Base-by-base conservation (phyloP, 148 eudicot genomes). In the Fallopia convolvulus region DNA sequence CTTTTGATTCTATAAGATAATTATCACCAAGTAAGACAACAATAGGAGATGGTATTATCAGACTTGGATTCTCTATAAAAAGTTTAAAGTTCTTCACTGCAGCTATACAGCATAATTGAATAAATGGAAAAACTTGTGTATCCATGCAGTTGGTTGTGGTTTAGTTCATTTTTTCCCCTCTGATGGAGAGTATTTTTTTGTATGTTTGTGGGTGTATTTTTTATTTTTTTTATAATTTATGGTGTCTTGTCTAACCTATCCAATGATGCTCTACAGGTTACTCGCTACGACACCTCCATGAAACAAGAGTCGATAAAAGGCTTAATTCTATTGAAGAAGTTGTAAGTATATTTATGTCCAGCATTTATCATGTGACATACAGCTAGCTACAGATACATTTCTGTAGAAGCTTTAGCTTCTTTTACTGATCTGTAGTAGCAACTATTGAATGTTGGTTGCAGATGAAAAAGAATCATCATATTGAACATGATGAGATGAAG, bases 281-380 rank as follows among this genome's bases (percentile, higher is more conserved):
- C 83, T 81, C 94, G 60, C 74, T 94, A 60, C 97, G 97, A 41
- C 97, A 91, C 74, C 75, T 86, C 82, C 99, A 94, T 82, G 90
- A 94, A 60, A 83, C 89, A 30, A 89, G 80, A 83, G 97, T 94
- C 77, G 92, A 85, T 47, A 82, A 76, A 79, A 84, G 92, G 86
- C 94, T 94, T 26, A 89, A 92, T 73, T 87, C 97, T 41, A 92
- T 94, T 78, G 99, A 92, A 84, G 83, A 87, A 80, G 87, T 89
- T 74, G 97, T 94, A 81, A 85, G 97, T 83, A 61, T 77, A 74
- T 58, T 58, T 55, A 55, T n/a, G 26, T 55, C 26, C 60, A 55
- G 23, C 20, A 55, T 55, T 8, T 26, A 36, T 39, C 42, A 39
- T 42, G 10, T 72, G 74, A 2, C 26, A 41, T 42, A 41, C 74